A percentile compares a stretch with the other conserved stretches of the same genome.
Conservation (phyloP, 768 basidiomycete genomes). For the Pilatotrama ljubarskyi region DNA sequence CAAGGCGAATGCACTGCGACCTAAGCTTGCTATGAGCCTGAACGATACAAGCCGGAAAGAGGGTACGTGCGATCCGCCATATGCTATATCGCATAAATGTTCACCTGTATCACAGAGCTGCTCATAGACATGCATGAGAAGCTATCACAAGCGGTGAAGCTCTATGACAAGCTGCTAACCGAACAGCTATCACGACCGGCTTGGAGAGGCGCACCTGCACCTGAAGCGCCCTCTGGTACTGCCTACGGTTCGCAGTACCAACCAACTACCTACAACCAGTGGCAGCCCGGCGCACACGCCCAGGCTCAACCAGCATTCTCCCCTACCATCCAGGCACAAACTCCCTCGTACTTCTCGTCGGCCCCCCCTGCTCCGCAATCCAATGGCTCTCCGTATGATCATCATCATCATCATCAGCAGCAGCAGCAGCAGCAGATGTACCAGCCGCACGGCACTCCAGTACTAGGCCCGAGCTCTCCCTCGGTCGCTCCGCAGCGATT, state of each 20-base stretch:
- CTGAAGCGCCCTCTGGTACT: constrained; percentile 26
- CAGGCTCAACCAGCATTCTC: constrained; percentile 14
- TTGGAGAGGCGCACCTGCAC: constrained; percentile 44
- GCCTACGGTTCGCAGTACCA: constrained; percentile 31
- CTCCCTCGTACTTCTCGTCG: constrained; percentile 22
- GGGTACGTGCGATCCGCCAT: constrained; percentile 45
- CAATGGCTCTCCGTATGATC: constrained; percentile 18
- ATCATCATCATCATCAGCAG: constrained; percentile 11
- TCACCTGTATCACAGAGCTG: constrained; percentile 53
- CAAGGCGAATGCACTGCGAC: constrained; percentile 73
- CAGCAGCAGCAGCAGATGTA: constrained; percentile 20
- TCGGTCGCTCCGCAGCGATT: constrained; percentile 1
- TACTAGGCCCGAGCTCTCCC: constrained; percentile 14
- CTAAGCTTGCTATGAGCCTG: constrained; percentile 79
- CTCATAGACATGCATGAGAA: constrained; percentile 94
- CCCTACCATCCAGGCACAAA: constrained; percentile 7
- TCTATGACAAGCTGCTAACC: constrained; percentile 88
- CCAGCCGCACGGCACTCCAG: constrained; percentile 11
- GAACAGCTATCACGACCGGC: constrained; percentile 75
- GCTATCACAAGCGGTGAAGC: constrained; percentile 84
- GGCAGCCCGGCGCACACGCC: constrained; percentile 15
- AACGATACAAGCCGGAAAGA: constrained; percentile 88
- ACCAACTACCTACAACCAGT: constrained; percentile 19
- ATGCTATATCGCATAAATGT: not conserved
- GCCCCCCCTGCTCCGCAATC: constrained; percentile 2